These are phyloP conservation scores for Colletotrichum tropicicola DNA, from an alignment of 2,329 filamentous ascomycete species.

Conservation along the genomic window DNA sequence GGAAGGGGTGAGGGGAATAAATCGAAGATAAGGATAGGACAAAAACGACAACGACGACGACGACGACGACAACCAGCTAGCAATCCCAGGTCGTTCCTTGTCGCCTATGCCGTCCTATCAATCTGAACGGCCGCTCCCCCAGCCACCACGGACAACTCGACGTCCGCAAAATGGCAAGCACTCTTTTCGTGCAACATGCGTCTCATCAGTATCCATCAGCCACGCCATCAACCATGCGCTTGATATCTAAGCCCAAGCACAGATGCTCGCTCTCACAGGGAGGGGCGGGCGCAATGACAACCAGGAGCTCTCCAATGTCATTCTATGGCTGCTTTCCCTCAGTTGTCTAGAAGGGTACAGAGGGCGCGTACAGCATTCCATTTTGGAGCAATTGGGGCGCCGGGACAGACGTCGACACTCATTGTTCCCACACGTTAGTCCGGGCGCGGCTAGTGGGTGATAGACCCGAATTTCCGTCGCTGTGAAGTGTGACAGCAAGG, in stretches of 20 bases:
- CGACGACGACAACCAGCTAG: neutral
- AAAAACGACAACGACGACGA: constrained; percentile 3
- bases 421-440: neutral
- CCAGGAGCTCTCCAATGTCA: neutral
- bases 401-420: neutral
- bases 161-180: neutral
- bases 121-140: neutral
- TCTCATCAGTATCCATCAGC: constrained; percentile 6
- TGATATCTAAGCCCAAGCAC: neutral
- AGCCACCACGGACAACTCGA: neutral
- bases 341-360: neutral
- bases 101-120: neutral
- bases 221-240: neutral
- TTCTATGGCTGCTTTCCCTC: neutral
- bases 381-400: neutral
- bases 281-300: neutral
- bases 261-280: neutral
- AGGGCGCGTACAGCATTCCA: neutral
- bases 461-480: neutral
- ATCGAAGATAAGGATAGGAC: constrained; percentile 8
- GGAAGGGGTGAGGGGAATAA: neutral
- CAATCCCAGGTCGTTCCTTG: neutral
- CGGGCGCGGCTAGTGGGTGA: constrained; percentile 6
- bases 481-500: constrained; percentile 5
- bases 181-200: neutral